Base-by-base conservation (phyloP, 1,284 basidiomycete genomes). In the Tilletia horrida region DNA sequence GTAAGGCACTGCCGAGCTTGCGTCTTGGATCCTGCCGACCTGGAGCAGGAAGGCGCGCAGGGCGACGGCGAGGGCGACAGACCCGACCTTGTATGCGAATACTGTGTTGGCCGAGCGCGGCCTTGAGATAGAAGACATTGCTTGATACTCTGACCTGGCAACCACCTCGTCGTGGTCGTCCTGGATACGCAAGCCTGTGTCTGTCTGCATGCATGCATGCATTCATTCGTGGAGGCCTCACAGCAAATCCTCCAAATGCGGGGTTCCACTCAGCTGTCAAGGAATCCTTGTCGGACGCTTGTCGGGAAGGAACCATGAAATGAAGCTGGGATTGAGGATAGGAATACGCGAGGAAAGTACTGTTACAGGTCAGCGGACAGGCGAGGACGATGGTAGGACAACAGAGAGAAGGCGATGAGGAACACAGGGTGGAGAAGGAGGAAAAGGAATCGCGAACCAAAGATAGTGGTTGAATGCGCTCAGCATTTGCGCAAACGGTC, bases 1-100 rank as follows among this genome's bases (percentile, higher is more conserved):
- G 82, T 97, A 98, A 80, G 93, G 93, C 40, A 97, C 87, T n/a
- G 88, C 80, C 1, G 90, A 90, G 71, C 84, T 88, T 2, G 86
- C 86, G 77, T 95, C 92, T 71, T 93, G 92, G 87, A 91, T 92
- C 83, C 90, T 89, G 78, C 91, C 92, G 82, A 92, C 94, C 4
- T 89, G 77, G 67, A 95, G 89, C 57, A 95, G 86, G 14, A 80
- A 85, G 23, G 90, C 81, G 65, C 92, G 88, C 59, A 93, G 78
- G 27, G 85, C 44, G 18, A 85, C 79, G 0, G 91, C 89, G 27
- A 86, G 72, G 21, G 64, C 48, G 35, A 80, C 66, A 62, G 76
- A 80, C 29, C 42, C 31, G 64, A 29, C 55, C 55, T 48, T 48
- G 44, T 63, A 52, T 42, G 62, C 44, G 23, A 63, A 63, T 14